These are phyloP conservation scores for Aspergillus sp. DNA, from an alignment of 2,329 filamentous ascomycete genomes.

Conservation along the genomic window DNA sequence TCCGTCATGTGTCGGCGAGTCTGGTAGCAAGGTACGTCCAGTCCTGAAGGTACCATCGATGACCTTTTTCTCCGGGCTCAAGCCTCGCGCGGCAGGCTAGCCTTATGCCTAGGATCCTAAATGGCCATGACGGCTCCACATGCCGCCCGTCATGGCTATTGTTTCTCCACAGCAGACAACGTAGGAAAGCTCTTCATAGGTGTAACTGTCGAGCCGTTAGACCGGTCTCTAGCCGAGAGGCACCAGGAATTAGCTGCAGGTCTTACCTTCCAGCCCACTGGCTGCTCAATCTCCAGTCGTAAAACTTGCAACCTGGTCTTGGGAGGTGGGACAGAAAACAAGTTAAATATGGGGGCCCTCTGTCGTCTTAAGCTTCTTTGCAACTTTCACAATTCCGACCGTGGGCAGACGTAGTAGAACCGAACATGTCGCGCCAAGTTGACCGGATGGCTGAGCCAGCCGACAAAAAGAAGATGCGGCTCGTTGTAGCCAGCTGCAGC, in stretches of 20 bases:
- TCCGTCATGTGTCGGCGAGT: no score
- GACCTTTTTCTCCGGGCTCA: neutral
- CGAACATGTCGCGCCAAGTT: slow-evolving; percentile 25
- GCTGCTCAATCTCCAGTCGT: neutral
- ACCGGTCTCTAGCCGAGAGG: neutral
- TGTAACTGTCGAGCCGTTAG: neutral
- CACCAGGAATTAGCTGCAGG: neutral
- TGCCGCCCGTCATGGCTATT: neutral
- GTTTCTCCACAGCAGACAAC: neutral
- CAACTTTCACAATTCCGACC: neutral
- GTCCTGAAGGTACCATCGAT: neutral
- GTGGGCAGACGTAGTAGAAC: neutral
- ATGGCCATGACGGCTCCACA: neutral
- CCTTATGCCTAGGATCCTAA: neutral
- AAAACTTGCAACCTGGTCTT: neutral
- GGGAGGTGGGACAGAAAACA: neutral
- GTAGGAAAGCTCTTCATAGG: neutral
- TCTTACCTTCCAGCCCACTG: neutral
- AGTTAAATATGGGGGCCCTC: neutral
- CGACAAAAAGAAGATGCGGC: slow-evolving; percentile 22
- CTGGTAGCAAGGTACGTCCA: neutral
- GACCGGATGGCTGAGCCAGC: slow-evolving; percentile 22
- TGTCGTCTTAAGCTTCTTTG: neutral
- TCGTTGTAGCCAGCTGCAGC: slow-evolving; percentile 27
- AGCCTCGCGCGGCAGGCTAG: neutral